Base-by-base conservation (phyloP, 2,329 filamentous ascomycete genomes). In the Claviceps paspali region DNA sequence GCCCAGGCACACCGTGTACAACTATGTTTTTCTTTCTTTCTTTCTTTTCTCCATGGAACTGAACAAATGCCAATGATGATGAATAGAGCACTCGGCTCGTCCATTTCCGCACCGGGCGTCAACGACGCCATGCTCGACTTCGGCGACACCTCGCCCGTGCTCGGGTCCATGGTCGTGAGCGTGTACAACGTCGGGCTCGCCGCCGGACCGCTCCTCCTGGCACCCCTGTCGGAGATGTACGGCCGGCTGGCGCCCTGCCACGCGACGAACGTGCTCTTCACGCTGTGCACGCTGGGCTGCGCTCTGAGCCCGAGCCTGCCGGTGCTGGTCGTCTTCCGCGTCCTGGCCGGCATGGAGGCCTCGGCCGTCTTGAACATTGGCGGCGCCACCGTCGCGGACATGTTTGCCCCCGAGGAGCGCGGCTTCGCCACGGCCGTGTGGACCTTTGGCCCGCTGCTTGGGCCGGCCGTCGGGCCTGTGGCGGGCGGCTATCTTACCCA, bases 41-140 rank as follows among this genome's bases (percentile, higher is more conserved):
- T n/a, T n/a, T n/a, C n/a, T n/a, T n/a, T n/a, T n/a, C n/a, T n/a
- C n/a, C n/a, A n/a, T n/a, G n/a, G n/a, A n/a, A n/a, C n/a, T n/a
- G n/a, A n/a, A n/a, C n/a, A n/a, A n/a, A n/a, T n/a, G n/a, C n/a
- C n/a, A n/a, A n/a, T n/a, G n/a, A n/a, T n/a, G n/a, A n/a, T n/a
- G n/a, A 50, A 12, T 6, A 36, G 33, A 21, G 33, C 35, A n/a
- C 18, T 36, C 2, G 35, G 27, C 11, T 36, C 35, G 18, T 36
- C 35, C 10, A 30, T 36, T 21, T 22, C 27, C 18, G 35, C 35
- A 11, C 35, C 35, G 2, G 35, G 27, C 27, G 17, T 30, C 26
- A 36, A 36, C 27, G 17, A 19, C 8, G 27, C 35, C 35, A 36
- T 36, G 35, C 4, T 14, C 2, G 36, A 33, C n/a, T 38, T 33